Evolutionary conservation across 2,329 filamentous ascomycete species (phyloP), one percentile per base, ranked within the genome.

Genomic region (Keithomyces neogunnii): DNA sequence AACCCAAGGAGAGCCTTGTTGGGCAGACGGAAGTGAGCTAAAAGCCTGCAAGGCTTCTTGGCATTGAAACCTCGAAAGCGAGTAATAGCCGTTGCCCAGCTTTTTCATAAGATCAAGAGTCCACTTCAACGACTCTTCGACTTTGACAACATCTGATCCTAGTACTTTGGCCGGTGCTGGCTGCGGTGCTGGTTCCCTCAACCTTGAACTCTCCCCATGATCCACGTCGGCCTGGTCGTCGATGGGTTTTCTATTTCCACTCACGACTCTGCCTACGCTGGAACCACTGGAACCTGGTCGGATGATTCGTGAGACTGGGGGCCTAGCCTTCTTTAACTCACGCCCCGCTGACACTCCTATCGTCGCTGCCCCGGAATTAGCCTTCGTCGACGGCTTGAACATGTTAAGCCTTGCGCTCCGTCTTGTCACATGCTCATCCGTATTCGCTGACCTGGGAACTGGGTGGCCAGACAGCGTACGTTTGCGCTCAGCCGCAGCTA

Each of bases 1-100:
- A 11, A 96, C 89, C 88, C 90, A 97, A 1, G 93, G 89, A 2
- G 92, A 96, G 55, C 96, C 90, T 59, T 89, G 84, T 61, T 97
- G 92, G 4, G 76, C 71, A 32, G 80, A 73, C 2, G 89, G 84
- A 26, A 99, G 73, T 0, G 82, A 77, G 53, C 78, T 78, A 64
- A 92, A 90, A 3, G 82, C 76, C 54, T 87, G 80, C 45, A 96
- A 72, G 2, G 93, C 88, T 53, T 93, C 84, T 28, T 81, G 73
- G 57, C 88, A 89, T 59, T 86, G 84, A 64, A 89, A 99, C 47
- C 85, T 86, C 11, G 85, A 85, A 45, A 95, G 74, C 5, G 85
- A 78, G 59, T 86, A 84, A 67, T 92, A 95, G 0, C 88, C 92
- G 31, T 79, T 81, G 13, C 88, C 92, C 47, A 96, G 77, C 66